Base-by-base conservation (phyloP, 2,329 filamentous ascomycete genomes). In the Cladosporium austrohemisphaericum region DNA sequence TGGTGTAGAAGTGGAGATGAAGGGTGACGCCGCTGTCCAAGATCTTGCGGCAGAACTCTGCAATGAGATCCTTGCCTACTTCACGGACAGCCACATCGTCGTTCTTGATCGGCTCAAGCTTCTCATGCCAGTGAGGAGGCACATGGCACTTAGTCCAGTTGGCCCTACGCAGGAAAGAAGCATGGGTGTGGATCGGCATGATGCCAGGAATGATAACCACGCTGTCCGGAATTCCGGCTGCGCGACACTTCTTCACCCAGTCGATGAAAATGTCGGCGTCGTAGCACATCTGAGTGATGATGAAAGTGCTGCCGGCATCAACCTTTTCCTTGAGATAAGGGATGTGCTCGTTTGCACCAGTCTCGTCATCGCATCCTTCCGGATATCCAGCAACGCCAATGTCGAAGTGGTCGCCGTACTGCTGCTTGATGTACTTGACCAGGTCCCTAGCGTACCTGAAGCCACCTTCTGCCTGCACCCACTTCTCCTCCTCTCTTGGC, bases 281-380 rank as follows among this genome's bases (percentile, higher is more conserved):
- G 75, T 98, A 98, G 72, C 97, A 97, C 93, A 98, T 98, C 73
- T 98, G 93, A 0, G 93, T 97, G 47, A 98, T 88, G 56, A 98
- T 87, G 67, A 97, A 98, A 5, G 86, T 85, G 54, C 86, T 91
- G 44, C 93, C 93, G 52, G 88, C 88, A 66, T 98, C 93, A 26
- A 97, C 85, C 75, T 98, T 98, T 69, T 97, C 87, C 74, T 97
- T 97, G 64, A 98, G 72, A 68, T 97, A 93, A 56, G 93, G 85
- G 55, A 98, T 81, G 62, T 98, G 78, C 52, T 81, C 71, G 38
- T 95, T 90, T 46, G 89, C 85, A 62, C 95, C 84, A 60, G 88
- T 83, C 67, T 95, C 90, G 68, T 97, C 93, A 61, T 98, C 93
- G 60, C 85, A 89, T 26, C 93, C 92, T 72, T 98, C 93, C 0